Evolutionary conservation across 768 basidiomycete genomes (phyloP), one percentile per base, ranked within the genome.

Genomic region (Exsudoporus frostii): DNA sequence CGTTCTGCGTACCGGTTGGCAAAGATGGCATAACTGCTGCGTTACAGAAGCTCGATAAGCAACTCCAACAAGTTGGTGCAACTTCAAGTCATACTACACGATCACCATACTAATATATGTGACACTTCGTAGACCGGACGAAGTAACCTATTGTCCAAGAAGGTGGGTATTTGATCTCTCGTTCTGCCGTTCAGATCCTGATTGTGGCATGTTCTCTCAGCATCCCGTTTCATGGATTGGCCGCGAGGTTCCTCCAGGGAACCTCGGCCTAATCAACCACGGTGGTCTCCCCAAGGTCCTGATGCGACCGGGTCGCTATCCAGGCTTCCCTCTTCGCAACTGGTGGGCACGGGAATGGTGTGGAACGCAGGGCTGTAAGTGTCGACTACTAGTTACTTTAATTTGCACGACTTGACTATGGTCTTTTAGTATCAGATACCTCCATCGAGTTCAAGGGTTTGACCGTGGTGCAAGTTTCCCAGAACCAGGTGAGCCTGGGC

Each of bases 391-490:
- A n/a, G n/a, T 19, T 41, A n/a, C n/a, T 36, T 36, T 30, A 29
- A 43, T 36, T 46, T 22, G 38, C 33, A 7, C 17, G 20, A 25
- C 15, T 46, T 32, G 39, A 58, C 47, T 34, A 8, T 5, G 8
- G 51, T 48, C 30, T 25, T 49, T 33, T 41, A 90, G 88, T 91
- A 41, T 90, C 89, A 11, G 90, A 92, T 60, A 86, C 90, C 1
- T 87, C 89, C 22, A 85, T 92, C 43, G 82, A 86, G 57, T 91
- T 91, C 66, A 78, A 83, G 45, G 90, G 90, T 45, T 72, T 92
- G 54, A 90, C 86, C 0, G 77, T 88, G n/a, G 89, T 92, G 0
- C 90, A 92, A 63, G 91, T 92, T 20, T 88, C 88, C 1, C 90
- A 92, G 74, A 92, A 92, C 63, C 84, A 85, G 63, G 86, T 71